phyloP scores from a whole-genome alignment of 2,329 filamentous ascomycete genomes.

The Fusarium continuum region DNA sequence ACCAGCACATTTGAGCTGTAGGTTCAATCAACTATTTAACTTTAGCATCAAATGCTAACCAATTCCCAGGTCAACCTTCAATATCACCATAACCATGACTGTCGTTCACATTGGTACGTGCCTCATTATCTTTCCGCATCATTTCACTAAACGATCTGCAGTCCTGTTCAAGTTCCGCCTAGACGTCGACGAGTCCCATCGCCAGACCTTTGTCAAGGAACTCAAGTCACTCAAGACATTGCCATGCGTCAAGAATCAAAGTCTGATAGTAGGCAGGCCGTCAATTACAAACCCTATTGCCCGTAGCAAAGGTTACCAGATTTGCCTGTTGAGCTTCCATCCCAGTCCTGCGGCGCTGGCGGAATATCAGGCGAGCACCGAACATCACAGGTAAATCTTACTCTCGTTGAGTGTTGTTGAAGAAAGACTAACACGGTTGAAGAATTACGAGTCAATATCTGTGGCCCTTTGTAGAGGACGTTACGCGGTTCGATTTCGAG shows the following conservation, averaged over 20 bases:
- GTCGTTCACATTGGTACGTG: constrained; percentile 49
- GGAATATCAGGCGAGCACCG: constrained; percentile 61
- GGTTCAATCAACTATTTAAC: too few species aligned
- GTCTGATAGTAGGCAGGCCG: constrained; percentile 61
- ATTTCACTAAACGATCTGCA: constrained; percentile 30
- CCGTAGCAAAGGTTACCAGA: constrained; percentile 62
- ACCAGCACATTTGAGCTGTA: too few species aligned
- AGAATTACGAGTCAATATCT: constrained; percentile 62
- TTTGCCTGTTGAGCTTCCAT: constrained; percentile 62
- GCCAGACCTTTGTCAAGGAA: constrained; percentile 55
- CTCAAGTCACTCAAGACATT: constrained; percentile 60
- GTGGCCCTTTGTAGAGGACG: constrained; percentile 62
- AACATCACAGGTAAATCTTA: constrained; percentile 58
- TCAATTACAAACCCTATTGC: constrained; percentile 62
- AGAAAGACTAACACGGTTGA: background rate
- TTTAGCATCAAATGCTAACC: too few species aligned
- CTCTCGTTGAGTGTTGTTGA: rapidly evolving
- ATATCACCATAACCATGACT: constrained; percentile 40
- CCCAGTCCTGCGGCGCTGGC: constrained; percentile 55
- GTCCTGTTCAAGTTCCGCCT: constrained; percentile 61
- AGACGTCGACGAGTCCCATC: constrained; percentile 54
- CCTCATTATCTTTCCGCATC: rapidly evolving
- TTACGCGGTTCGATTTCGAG: constrained; percentile 65
- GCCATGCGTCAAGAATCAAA: constrained; percentile 57
- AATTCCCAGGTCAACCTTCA: background rate